Base-by-base conservation (phyloP, 169 alveolate species). In the Plasmodium falciparum region DNA sequence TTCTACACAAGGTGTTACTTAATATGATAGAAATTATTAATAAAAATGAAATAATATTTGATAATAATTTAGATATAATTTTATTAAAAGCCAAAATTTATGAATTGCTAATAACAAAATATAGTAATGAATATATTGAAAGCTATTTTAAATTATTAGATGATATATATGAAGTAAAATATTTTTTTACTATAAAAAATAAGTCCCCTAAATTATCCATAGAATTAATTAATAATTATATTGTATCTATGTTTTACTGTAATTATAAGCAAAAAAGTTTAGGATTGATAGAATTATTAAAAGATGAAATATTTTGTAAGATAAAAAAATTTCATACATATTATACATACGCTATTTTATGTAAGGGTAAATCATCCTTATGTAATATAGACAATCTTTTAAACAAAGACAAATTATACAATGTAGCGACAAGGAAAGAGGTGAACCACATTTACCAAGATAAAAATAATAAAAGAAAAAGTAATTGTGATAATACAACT, bases 41-140 rank as follows among this genome's bases (percentile, higher is more conserved):
- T 15, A 47, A 49, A 2, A 15, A 86, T 65, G 26, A 45, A 22
- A 22, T 58, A 2, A 58, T 72, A 54, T 72, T 86, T 54, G n/a
- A 5, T 1, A 70, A 24, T 15, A 75, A 86, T 56, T 39, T 86
- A 52, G 92, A 86, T 17, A 24, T 61, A 24, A 86, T 45, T 15
- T 65, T 86, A 3, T 59, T 86, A 75, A 72, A 61, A 50, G 54
- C 66, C 4, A 86, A 86, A 52, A 86, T 86, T 45, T 74, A 73
- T 72, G 92, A 86, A 71, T 63, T 86, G 33, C 65, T 86, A 9
- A 8, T 86, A 71, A 86, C 92, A 50, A 86, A 86, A 73, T 71
- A 70, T 29, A 86, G 73, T 65, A 75, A 52, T 1, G 78, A 71
- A 11, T 52, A 17, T 63, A 59, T 86, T 49, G 47, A 71, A 12